Conservation (phyloP, 768 basidiomycete genomes). For the Termitomyces sp. region DNA sequence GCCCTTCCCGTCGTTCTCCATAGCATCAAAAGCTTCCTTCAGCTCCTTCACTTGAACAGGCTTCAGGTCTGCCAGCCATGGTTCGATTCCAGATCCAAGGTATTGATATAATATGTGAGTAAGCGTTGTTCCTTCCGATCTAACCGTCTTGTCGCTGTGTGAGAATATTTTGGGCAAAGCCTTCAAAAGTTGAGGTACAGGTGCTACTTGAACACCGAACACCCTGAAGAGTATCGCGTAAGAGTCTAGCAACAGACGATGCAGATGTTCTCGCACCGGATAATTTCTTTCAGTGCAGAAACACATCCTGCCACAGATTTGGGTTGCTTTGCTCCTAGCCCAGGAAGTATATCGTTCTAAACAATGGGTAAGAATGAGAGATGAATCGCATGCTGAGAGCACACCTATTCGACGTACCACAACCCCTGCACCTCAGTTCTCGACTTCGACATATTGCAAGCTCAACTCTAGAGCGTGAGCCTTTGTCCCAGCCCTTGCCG, state of each 20-base stretch:
- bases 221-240: constrained; percentile 35
- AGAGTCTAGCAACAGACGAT: not conserved
- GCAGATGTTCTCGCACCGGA: constrained; percentile 51
- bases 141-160: constrained; percentile 93
- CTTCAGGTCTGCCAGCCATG: constrained; percentile 86
- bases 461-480: constrained; percentile 80
- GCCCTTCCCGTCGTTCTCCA: constrained; percentile 84
- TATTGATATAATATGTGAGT: constrained; percentile 77
- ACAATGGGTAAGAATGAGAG: constrained; percentile 21
- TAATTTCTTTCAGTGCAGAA: constrained; percentile 72
- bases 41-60: constrained; percentile 96
- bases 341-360: constrained; percentile 76
- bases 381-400: constrained; percentile 14
- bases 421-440: constrained; percentile 82
- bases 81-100: constrained; percentile 78
- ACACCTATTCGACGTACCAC: constrained; percentile 59
- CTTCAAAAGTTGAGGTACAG: constrained; percentile 79
- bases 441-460: constrained; percentile 89
- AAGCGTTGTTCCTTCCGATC: constrained; percentile 83
- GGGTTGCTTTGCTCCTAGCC: constrained; percentile 88
- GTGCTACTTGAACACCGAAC: constrained; percentile 75
- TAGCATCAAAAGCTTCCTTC: constrained; percentile 79
- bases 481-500: constrained; percentile 86
- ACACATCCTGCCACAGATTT: constrained; percentile 85
- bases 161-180: constrained; percentile 88